phyloP scores from a whole-genome alignment of 108 stramenopile species.

The Nannochloropsis oceanica region DNA sequence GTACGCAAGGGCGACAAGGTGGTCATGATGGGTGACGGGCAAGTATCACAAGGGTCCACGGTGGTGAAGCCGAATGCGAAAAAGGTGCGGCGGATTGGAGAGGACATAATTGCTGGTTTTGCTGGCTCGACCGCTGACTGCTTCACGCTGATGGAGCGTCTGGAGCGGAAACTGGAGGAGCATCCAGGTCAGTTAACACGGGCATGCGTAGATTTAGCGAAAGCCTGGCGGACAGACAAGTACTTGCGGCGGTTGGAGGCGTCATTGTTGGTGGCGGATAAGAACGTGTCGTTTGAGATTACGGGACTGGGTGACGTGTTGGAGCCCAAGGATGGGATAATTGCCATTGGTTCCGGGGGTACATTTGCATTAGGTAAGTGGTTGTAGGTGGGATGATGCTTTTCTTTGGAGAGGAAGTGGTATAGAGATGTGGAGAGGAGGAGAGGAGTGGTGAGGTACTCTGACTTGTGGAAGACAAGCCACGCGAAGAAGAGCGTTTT shows the following conservation, averaged over 20 bases:
- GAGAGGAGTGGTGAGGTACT: too few relatives aligned
- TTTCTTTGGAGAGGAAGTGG: neutral
- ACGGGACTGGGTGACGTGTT: constrained; percentile 96
- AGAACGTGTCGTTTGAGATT: constrained; percentile 58
- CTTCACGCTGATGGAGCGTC: constrained; percentile 82
- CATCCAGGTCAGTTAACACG: constrained; percentile 73
- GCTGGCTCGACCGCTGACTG: constrained; percentile 96
- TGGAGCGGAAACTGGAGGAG: constrained; percentile 88
- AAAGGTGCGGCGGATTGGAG: constrained; percentile 66
- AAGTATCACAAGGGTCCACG: constrained; percentile 73
- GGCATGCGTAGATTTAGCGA: constrained; percentile 88
- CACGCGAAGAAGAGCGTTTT: too few relatives aligned
- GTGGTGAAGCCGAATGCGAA: constrained; percentile 87
- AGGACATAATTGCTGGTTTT: constrained; percentile 73
- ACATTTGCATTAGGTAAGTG: constrained; percentile 58
- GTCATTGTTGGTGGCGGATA: constrained; percentile 67
- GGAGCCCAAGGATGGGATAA: constrained; percentile 74
- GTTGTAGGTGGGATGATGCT: constrained; percentile 5
- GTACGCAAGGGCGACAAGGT: constrained; percentile 88
- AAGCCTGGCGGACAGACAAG: constrained; percentile 96
- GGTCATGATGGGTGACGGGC: constrained; percentile 98
- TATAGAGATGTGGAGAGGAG: too few relatives aligned
- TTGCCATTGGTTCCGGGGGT: constrained; percentile 58
- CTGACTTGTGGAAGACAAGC: too few relatives aligned
- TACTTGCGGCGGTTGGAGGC: constrained; percentile 88